phyloP scores from a whole-genome alignment of 768 basidiomycete genomes.

The Daedaleopsis sinensis region DNA sequence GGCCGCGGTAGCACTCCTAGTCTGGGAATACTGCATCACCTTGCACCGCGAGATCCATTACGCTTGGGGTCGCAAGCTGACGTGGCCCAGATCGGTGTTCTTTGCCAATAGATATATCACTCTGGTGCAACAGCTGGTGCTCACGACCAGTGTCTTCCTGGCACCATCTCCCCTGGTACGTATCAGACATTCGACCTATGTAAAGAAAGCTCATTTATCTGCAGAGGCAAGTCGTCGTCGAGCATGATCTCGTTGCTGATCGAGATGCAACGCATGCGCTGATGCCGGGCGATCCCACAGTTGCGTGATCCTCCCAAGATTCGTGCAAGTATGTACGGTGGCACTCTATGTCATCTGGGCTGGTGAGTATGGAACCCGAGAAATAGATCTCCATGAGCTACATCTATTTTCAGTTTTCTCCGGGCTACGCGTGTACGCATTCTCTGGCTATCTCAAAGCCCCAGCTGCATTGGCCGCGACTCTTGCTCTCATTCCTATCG shows the following conservation, averaged over 20 bases:
- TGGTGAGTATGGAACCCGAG: not conserved
- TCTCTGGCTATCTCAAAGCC: not conserved
- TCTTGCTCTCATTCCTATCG: not conserved
- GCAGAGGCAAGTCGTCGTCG: not conserved
- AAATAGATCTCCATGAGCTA: not conserved
- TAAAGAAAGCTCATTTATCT: not conserved
- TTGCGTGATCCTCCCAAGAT: not conserved
- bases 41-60: not conserved
- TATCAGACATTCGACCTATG: no score
- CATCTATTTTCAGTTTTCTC: not conserved
- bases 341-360: not conserved
- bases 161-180: not conserved
- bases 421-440: not conserved
- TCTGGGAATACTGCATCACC: not conserved
- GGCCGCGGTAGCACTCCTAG: not conserved
- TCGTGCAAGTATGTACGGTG: not conserved
- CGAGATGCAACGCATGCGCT: no score
- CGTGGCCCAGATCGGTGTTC: not conserved
- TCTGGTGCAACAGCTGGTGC: not conserved
- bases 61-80: not conserved
- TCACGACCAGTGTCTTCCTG: not conserved
- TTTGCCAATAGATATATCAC: slow-evolving; percentile 1
- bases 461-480: not conserved
- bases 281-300: not conserved
- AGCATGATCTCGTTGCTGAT: not conserved